Percentiles rank a stretch among this genome's conserved stretches.
Evolutionary conservation across 805 yeast genomes (phyloP).

Genomic region (Barnettozyma wickerhamii): DNA sequence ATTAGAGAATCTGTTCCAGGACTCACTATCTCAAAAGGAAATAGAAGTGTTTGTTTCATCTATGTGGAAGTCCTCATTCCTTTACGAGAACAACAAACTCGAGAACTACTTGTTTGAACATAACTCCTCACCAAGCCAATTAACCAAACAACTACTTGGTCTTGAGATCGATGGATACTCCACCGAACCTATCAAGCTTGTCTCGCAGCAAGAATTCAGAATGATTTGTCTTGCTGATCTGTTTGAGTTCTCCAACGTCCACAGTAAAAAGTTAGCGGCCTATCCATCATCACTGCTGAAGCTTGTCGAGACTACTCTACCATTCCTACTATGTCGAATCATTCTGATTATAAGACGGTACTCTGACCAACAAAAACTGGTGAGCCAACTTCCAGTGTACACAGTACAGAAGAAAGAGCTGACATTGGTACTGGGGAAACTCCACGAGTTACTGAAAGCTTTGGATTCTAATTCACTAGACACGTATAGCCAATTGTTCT

Average conservation of each 20-base stretch:
- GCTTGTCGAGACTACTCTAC: slow-evolving; percentile 30
- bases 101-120: slow-evolving; percentile 36
- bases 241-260: slow-evolving; percentile 29
- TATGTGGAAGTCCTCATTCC: slow-evolving; percentile 56
- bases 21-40: slow-evolving; percentile 26
- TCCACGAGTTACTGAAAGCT: slow-evolving; percentile 27
- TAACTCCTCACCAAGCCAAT: slow-evolving; percentile 29
- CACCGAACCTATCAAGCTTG: slow-evolving; percentile 43
- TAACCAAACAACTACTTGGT: slow-evolving; percentile 33
- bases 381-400: slow-evolving; percentile 62
- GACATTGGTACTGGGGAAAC: slow-evolving; percentile 39
- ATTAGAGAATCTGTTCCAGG: slow-evolving; percentile 34
- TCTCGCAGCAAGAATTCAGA: slow-evolving; percentile 46
- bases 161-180: slow-evolving; percentile 49
- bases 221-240: slow-evolving; percentile 53
- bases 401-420: slow-evolving; percentile 63
- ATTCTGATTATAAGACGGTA: slow-evolving; percentile 60
- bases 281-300: not conserved
- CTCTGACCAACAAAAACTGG: slow-evolving; percentile 55
- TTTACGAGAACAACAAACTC: slow-evolving; percentile 52
- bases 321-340: slow-evolving; percentile 52
- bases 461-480: slow-evolving; percentile 1
- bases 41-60: slow-evolving; percentile 41
- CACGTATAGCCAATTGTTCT: slow-evolving; percentile 10
- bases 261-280: slow-evolving; percentile 23